Evolutionary conservation across 257 asterid genomes (phyloP), one percentile per base, ranked within the genome.

Genomic region (Sherardia arvensis): DNA sequence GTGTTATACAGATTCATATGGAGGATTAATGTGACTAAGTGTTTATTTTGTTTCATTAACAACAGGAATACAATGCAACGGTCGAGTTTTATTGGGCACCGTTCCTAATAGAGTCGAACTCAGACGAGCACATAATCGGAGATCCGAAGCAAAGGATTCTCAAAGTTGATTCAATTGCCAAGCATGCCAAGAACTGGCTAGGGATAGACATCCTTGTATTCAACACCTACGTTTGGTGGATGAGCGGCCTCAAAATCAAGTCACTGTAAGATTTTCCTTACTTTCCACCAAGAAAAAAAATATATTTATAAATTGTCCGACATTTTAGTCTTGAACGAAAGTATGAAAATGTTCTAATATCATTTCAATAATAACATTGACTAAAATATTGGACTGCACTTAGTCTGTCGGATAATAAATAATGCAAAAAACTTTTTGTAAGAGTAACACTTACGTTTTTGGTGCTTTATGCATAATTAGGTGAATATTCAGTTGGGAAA

Each of bases 211-310:
- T 85, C 68, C 86, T 93, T 10, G 87, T 83, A 36, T 93, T 93
- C 89, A 90, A 93, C 30, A 85, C 90, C 43, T 93, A 85, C 3
- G 94, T 93, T 69, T 90, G 99, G 99, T 93, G 99, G 99, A 89
- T 77, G 96, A 87, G 90, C 67, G 86, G 95, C 57, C 79, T 78
- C 45, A 87, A 73, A 78, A 80, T 85, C 76, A 93, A 90, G 66
- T 84, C 99, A 48, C 69, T 89, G 97, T 85, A 79, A 85, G 78
- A 59, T 29, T 61, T n/a, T 48, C 67, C 59, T 22, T 27, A 58
- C n/a, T 38, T 38, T 38, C 4, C 47, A 38, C 47, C 47, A 38
- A 38, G 17, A 38, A 38, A 38, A n/a, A n/a, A n/a, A n/a, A n/a
- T n/a, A n/a, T n/a, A n/a, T n/a, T n/a, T n/a, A n/a, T n/a, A n/a